Percentiles rank a stretch among this genome's conserved stretches.
These are phyloP conservation scores for Kluyveromyces nonfermentans DNA, from an alignment of 805 yeast species.

Conservation along the genomic window DNA sequence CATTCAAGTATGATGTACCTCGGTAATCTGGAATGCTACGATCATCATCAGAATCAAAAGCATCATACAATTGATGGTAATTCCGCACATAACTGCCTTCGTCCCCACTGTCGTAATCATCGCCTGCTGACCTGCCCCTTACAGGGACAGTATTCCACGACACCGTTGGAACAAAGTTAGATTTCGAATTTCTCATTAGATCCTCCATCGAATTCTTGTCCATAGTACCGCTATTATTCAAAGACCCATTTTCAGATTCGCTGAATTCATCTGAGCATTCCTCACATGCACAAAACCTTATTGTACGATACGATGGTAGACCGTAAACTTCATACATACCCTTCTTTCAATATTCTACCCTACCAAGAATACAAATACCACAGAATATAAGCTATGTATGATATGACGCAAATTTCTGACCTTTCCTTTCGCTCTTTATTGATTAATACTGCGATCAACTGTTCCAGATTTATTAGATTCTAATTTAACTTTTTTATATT, in stretches of 20 bases:
- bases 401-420: too few species aligned
- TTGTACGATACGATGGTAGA: background rate
- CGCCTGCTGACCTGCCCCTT: slow-evolving; percentile 15
- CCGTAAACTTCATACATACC: background rate
- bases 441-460: background rate
- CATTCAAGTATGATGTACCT: background rate
- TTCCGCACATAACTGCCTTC: slow-evolving; percentile 22
- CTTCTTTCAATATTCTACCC: background rate
- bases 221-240: background rate
- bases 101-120: slow-evolving; percentile 19
- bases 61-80: slow-evolving; percentile 28
- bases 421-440: background rate
- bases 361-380: background rate
- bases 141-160: slow-evolving; percentile 30
- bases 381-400: background rate
- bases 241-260: background rate
- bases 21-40: background rate
- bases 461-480: too few species aligned
- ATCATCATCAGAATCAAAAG: slow-evolving; percentile 17
- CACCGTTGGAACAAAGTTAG: slow-evolving; percentile 17
- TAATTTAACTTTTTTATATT: too few species aligned
- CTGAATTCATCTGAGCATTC: background rate
- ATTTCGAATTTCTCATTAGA: background rate
- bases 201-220: background rate
- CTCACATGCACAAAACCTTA: background rate